Evolutionary conservation across 495 filamentous ascomycete species (phyloP).

Genomic region (Penicillium bovifimosum): DNA sequence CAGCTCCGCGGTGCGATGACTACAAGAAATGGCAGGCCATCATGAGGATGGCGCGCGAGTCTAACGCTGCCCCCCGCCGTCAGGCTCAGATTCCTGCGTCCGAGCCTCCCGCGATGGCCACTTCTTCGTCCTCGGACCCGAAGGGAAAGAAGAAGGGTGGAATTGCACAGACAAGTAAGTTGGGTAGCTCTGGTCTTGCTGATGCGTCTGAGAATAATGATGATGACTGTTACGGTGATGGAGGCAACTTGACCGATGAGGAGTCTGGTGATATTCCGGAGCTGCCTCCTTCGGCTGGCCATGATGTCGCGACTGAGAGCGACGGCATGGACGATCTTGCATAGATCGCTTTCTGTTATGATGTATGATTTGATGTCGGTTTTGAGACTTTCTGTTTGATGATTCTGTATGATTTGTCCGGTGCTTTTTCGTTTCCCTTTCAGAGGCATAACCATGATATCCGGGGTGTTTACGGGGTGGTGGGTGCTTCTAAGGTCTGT

Average conservation of each 20-base stretch:
- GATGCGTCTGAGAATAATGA: constrained; percentile 10
- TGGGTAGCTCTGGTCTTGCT: constrained; percentile 23
- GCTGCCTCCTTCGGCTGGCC: not conserved
- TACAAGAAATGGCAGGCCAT: constrained; percentile 41
- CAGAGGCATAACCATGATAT: constrained; percentile 2
- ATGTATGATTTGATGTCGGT: no score
- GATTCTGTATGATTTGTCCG: not conserved
- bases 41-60: constrained; percentile 25
- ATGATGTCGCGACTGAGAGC: not conserved
- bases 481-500: not conserved
- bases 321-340: not conserved
- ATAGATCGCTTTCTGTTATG: not conserved
- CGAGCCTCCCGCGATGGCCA: not conserved
- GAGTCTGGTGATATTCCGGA: not conserved
- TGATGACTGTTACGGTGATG: not conserved
- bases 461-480: constrained; percentile 2
- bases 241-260: not conserved
- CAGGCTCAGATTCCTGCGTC: not conserved
- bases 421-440: not conserved
- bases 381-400: no score
- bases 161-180: constrained; percentile 8
- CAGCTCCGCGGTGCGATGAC: constrained; percentile 35
- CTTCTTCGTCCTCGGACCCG: not conserved
- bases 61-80: not conserved
- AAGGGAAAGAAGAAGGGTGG: not conserved